Base-by-base conservation (phyloP, 305 asterid genomes). In the Plantago coronopus region DNA sequence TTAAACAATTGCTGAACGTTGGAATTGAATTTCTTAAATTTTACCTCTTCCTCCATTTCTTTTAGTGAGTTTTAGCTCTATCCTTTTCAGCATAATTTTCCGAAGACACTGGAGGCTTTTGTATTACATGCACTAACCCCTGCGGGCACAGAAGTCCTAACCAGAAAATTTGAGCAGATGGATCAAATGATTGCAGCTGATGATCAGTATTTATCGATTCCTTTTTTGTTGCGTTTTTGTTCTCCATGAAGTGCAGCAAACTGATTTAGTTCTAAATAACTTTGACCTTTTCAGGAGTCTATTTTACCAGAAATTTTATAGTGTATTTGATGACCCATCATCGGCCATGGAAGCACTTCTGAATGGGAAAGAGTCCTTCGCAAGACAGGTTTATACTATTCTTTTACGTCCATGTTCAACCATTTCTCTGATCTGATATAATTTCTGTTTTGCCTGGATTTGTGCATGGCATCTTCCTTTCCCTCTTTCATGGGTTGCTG, bases 161-260 rank as follows among this genome's bases (percentile, higher is more conserved):
- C 97, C 75, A 74, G 93, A 79, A 94, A 89, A 72, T 83, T 90
- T 64, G 95, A 89, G 81, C 88, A 82, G 83, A 81, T 93, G 88
- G 98, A 93, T 82, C 86, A 74, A 67, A 78, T 77, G 58, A 69
- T 78, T 59, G 49, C 69, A 21, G 79, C 78, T 61, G 96, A 85
- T 21, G 83, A 87, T 68, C 66, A 86, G 94, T 89, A 76, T 63
- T 58, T 63, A 66, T 19, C 54, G 27, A n/a, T 53, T 59, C 69
- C 13, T 58, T 7, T 53, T 59, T 38, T 34, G 38, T 45, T 59
- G 55, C 64, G 22, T 31, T 58, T 56, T 60, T 70, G 3, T 66
- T 70, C 40, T 70, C 54, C 66, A 18, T 59, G 47, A 47, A 49
- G 51, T 59, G 12, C 37, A 48, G 42, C 51, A 69, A 69, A 40